Conservation (phyloP, 2,329 filamentous ascomycete species). For the Ophiostoma himal-ulmi region DNA sequence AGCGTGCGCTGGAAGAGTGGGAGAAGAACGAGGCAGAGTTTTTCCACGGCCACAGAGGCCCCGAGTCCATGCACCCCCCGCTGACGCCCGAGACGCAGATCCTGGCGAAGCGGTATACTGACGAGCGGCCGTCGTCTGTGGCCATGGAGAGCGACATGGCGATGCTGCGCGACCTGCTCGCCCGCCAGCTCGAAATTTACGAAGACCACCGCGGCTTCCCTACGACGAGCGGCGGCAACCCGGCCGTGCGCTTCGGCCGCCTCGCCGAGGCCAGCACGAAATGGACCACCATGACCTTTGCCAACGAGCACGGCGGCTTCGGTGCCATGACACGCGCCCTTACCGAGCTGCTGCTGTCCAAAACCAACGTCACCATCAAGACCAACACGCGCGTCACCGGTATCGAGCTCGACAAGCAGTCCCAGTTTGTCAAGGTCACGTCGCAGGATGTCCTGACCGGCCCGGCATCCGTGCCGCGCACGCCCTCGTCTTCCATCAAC, state of each 20-base stretch:
- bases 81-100: conserved; percentile 12
- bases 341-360: conserved; percentile 43
- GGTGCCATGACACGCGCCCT: conserved; percentile 53
- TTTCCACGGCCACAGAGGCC: background rate
- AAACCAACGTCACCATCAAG: conserved; percentile 56
- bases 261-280: conserved; percentile 31
- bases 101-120: conserved; percentile 7
- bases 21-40: background rate
- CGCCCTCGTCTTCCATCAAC: no score
- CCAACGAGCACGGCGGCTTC: conserved; percentile 48
- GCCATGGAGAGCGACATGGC: conserved; percentile 19
- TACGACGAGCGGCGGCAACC: conserved; percentile 8
- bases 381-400: conserved; percentile 43
- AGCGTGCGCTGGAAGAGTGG: background rate
- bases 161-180: conserved; percentile 19
- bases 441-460: background rate
- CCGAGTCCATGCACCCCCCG: conserved; percentile 3
- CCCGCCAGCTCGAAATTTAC: conserved; percentile 12
- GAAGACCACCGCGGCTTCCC: conserved; percentile 11
- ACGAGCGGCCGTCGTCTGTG: background rate
- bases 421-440: conserved; percentile 9
- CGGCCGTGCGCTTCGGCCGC: conserved; percentile 9
- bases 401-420: conserved; percentile 37
- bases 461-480: background rate
- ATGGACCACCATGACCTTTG: conserved; percentile 44